Percentiles rank a stretch among this genome's conserved stretches.
Conservation (phyloP, 2,329 filamentous ascomycete species). For the Diaporthe ampelina region DNA sequence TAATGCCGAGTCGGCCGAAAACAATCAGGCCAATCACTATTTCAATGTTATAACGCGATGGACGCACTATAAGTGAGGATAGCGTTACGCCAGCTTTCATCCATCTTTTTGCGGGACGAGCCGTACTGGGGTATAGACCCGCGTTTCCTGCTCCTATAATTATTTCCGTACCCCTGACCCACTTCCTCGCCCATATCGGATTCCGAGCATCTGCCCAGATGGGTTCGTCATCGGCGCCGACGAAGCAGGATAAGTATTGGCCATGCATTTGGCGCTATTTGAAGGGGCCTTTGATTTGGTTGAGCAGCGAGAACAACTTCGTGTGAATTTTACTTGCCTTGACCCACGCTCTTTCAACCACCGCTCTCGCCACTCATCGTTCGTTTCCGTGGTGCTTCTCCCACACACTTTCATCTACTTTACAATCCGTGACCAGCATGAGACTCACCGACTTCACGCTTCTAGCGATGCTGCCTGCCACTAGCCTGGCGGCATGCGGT, state of each 20-base stretch:
- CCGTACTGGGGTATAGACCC: too few species aligned
- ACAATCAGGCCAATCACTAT: too few species aligned
- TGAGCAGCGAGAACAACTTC: neutral
- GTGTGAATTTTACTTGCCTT: neutral
- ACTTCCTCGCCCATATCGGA: conserved; percentile 4
- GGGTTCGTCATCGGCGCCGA: neutral
- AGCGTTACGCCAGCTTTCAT: too few species aligned
- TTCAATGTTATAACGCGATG: too few species aligned
- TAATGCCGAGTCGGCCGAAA: too few species aligned
- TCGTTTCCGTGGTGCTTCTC: neutral
- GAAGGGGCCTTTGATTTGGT: neutral
- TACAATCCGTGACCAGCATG: neutral
- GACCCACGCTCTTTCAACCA: neutral
- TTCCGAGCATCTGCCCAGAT: neutral
- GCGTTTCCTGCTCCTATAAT: too few species aligned
- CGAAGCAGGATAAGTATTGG: neutral
- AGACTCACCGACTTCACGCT: neutral
- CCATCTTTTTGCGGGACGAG: too few species aligned
- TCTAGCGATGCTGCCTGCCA: neutral
- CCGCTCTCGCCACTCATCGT: neutral
- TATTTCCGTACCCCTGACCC: neutral
- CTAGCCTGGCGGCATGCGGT: neutral
- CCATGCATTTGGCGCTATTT: neutral
- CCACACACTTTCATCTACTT: neutral
- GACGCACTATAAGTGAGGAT: too few species aligned